These are phyloP conservation scores for Ogataea angusta DNA, from an alignment of 805 yeast species.

Conservation along the genomic window DNA sequence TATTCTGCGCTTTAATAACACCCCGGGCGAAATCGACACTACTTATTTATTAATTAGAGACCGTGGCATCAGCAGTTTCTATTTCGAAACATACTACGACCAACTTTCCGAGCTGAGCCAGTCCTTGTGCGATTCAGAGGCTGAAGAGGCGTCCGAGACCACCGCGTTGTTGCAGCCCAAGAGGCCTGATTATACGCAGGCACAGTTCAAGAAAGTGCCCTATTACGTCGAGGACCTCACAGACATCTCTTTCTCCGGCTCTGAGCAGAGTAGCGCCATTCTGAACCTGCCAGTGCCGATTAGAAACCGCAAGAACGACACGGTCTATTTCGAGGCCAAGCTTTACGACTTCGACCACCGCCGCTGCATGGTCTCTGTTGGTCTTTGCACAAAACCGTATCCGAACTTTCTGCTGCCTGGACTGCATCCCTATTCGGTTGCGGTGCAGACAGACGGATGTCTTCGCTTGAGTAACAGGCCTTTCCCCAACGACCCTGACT, in stretches of 20 bases:
- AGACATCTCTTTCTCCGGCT: slow-evolving; percentile 29
- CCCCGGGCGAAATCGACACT: slow-evolving; percentile 28
- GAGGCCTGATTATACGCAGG: slow-evolving; percentile 13
- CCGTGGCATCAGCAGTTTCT: slow-evolving; percentile 34
- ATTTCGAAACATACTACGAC: slow-evolving; percentile 31
- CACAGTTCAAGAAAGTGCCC: slow-evolving; percentile 23
- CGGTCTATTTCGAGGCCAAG: slow-evolving; percentile 66
- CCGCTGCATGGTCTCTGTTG: slow-evolving; percentile 57
- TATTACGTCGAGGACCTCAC: slow-evolving; percentile 32
- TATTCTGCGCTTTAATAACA: slow-evolving; percentile 23
- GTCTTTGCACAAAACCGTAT: slow-evolving; percentile 68
- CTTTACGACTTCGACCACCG: slow-evolving; percentile 39
- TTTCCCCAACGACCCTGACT: slow-evolving; percentile 44
- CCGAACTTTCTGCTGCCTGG: slow-evolving; percentile 79
- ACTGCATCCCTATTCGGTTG: slow-evolving; percentile 61
- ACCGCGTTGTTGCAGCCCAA: slow-evolving; percentile 20
- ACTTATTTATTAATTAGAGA: slow-evolving; percentile 32
- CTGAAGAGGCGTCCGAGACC: slow-evolving; percentile 13
- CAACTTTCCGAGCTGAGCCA: slow-evolving; percentile 26
- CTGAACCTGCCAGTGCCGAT: slow-evolving; percentile 35
- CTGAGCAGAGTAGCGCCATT: slow-evolving; percentile 23
- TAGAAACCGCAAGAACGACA: slow-evolving; percentile 41
- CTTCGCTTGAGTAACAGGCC: slow-evolving; percentile 61
- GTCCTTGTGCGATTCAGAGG: slow-evolving; percentile 1
- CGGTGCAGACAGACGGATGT: slow-evolving; percentile 71